A percentile compares a stretch with the other conserved stretches of the same genome.
Evolutionary conservation across 257 asterid species (phyloP).

Genomic region (Nicotiana paniculata): DNA sequence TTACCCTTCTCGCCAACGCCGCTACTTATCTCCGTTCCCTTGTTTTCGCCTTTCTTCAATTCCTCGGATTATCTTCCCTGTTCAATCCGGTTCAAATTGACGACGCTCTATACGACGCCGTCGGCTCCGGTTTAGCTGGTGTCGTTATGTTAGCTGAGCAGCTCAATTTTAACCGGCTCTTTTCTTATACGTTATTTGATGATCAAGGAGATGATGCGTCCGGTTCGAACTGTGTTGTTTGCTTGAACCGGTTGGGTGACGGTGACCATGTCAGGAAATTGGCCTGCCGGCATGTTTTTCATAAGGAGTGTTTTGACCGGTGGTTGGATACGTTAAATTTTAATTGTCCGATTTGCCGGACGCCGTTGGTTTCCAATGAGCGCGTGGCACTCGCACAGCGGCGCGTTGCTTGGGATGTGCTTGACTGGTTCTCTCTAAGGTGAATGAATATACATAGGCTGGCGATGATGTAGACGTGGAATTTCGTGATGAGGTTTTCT

Average conservation of each 20-base stretch:
- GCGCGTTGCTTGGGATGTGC: conserved; percentile 37
- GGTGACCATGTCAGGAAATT: conserved; percentile 67
- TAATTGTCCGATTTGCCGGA: conserved; percentile 73
- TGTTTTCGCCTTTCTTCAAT: conserved; percentile 22
- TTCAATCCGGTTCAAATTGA: conserved; percentile 17
- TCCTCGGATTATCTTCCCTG: conserved; percentile 25
- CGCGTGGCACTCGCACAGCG: conserved; percentile 30
- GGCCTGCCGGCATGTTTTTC: conserved; percentile 70
- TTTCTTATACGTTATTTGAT: conserved; percentile 18
- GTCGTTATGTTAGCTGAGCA: conserved; percentile 60
- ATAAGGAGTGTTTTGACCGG: conserved; percentile 68
- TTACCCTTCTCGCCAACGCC: conserved; percentile 44
- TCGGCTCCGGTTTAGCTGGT: conserved; percentile 57
- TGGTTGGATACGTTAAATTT: conserved; percentile 80
- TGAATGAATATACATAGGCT: conserved; percentile 13
- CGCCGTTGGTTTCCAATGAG: conserved; percentile 36
- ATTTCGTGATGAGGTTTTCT: background rate
- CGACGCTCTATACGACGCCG: conserved; percentile 32
- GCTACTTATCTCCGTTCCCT: conserved; percentile 43
- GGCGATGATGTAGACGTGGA: conserved; percentile 6
- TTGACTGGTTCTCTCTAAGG: conserved; percentile 34
- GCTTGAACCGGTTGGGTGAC: conserved; percentile 46
- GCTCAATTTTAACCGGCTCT: conserved; percentile 43
- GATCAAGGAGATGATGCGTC: background rate
- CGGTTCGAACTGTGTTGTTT: conserved; percentile 56